A percentile compares a stretch with the other conserved stretches of the same genome.
phyloP scores from a whole-genome alignment of 1,284 basidiomycete genomes.

The Entoloma clypeatum region DNA sequence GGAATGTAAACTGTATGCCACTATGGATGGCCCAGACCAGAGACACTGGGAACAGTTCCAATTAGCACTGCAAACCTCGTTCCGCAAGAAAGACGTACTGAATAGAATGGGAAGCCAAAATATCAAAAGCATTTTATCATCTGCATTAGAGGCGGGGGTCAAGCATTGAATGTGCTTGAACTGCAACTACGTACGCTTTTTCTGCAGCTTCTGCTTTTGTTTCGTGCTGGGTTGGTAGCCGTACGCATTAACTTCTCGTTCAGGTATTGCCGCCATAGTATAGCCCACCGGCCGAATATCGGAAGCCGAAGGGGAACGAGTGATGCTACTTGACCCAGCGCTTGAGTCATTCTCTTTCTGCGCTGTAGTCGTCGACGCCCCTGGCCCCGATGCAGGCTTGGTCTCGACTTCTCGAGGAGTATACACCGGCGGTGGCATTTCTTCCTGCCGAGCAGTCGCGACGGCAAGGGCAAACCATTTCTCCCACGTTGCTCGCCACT shows the following conservation, averaged over 20 bases:
- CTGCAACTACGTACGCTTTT: constrained; percentile 59
- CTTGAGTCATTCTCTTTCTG: constrained; percentile 14
- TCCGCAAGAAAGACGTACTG: constrained; percentile 44
- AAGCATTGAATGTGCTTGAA: constrained; percentile 6
- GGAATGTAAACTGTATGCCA: constrained; percentile 53
- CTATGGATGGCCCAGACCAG: constrained; percentile 63
- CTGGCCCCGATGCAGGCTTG: constrained; percentile 13
- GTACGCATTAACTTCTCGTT: constrained; percentile 64
- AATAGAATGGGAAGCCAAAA: constrained; percentile 94
- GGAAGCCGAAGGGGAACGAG: constrained; percentile 21
- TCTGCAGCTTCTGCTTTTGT: constrained; percentile 50
- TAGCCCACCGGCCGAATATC: constrained; percentile 49
- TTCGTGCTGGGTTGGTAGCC: constrained; percentile 56
- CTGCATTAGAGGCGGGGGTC: constrained; percentile 35
- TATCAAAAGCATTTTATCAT: constrained; percentile 87
- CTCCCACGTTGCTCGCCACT: constrained; percentile 67
- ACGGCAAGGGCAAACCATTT: constrained; percentile 61
- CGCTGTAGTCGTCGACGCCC: constrained; percentile 13
- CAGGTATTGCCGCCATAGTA: constrained; percentile 45
- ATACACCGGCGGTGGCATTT: constrained; percentile 65
- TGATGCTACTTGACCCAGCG: constrained; percentile 14
- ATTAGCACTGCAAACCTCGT: constrained; percentile 8
- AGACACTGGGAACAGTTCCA: constrained; percentile 46
- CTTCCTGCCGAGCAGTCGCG: constrained; percentile 45
- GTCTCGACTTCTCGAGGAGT: constrained; percentile 49